A percentile compares a stretch with the other conserved stretches of the same genome.
Evolutionary conservation across 306 rosid species (phyloP).

Genomic region (Prunus dulcis): DNA sequence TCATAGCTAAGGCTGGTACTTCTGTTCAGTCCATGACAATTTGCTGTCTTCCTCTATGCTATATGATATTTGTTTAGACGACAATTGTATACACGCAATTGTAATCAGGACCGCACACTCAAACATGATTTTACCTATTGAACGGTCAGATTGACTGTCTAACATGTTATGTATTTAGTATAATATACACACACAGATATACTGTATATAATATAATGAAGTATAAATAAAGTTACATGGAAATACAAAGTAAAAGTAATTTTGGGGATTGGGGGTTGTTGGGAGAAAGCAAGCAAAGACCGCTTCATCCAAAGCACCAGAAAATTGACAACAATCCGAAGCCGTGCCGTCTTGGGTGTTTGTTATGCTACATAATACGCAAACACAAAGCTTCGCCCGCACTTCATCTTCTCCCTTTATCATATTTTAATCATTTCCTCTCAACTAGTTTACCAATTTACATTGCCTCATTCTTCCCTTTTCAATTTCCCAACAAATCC

Average conservation of each 20-base stretch:
- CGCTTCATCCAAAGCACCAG: slow-evolving; percentile 44
- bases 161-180: neutral
- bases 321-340: slow-evolving; percentile 36
- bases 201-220: neutral
- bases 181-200: neutral
- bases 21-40: neutral
- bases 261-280: slow-evolving; percentile 41
- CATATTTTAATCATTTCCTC: slow-evolving; percentile 21
- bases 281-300: slow-evolving; percentile 40
- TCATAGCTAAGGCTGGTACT: slow-evolving; percentile 13
- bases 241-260: slow-evolving; percentile 19
- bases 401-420: slow-evolving; percentile 39
- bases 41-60: neutral
- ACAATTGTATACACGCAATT: neutral
- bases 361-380: slow-evolving; percentile 19
- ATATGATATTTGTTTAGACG: neutral
- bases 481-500: slow-evolving; percentile 34
- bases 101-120: neutral
- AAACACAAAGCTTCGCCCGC: slow-evolving; percentile 44
- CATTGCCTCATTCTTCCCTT: slow-evolving; percentile 11
- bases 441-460: neutral
- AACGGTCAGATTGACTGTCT: neutral
- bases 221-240: neutral
- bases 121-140: too few relatives aligned
- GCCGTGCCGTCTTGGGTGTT: slow-evolving; percentile 90